A percentile compares a stretch with the other conserved stretches of the same genome.
phyloP scores from a whole-genome alignment of 768 basidiomycete genomes.

The Mycena capillaripes region DNA sequence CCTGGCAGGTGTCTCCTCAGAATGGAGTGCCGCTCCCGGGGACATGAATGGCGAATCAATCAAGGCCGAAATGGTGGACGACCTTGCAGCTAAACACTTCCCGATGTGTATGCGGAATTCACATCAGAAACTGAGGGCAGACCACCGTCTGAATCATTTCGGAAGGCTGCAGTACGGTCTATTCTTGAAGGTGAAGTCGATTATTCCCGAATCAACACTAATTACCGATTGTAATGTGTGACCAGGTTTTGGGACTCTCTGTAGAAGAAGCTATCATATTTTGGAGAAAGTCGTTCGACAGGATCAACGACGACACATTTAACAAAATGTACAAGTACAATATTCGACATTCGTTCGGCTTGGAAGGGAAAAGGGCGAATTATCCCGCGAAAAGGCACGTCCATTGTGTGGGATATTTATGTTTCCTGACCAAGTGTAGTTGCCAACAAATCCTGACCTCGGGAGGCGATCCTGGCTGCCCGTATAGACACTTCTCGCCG shows the following conservation, averaged over 20 bases:
- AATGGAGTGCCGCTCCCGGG: slow-evolving; percentile 74
- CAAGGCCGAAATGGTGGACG: slow-evolving; percentile 95
- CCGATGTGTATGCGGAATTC: slow-evolving; percentile 96
- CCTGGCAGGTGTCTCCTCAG: slow-evolving; percentile 89
- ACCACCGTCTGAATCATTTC: slow-evolving; percentile 93
- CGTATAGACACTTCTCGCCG: slow-evolving; percentile 89
- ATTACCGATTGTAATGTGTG: neutral
- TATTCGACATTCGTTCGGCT: slow-evolving; percentile 93
- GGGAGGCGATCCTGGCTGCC: slow-evolving; percentile 89
- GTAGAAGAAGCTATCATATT: slow-evolving; percentile 95
- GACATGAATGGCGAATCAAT: slow-evolving; percentile 74
- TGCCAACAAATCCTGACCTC: slow-evolving; percentile 89
- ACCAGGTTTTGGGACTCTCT: slow-evolving; percentile 90
- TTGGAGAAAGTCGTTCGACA: slow-evolving; percentile 91
- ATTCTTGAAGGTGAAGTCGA: slow-evolving; percentile 86
- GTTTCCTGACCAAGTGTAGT: slow-evolving; percentile 56
- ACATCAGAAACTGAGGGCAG: slow-evolving; percentile 81
- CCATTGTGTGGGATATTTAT: neutral
- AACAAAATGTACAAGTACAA: slow-evolving; percentile 99
- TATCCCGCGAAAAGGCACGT: slow-evolving; percentile 91
- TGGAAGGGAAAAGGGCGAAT: slow-evolving; percentile 95
- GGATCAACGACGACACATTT: slow-evolving; percentile 92
- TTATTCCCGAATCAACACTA: neutral
- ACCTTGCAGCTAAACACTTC: slow-evolving; percentile 89
- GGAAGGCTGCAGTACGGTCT: slow-evolving; percentile 92